A percentile compares a stretch with the other conserved stretches of the same genome.
These are phyloP conservation scores for Trichosporon coremiiforme DNA, from an alignment of 1,284 basidiomycete species.

Conservation along the genomic window DNA sequence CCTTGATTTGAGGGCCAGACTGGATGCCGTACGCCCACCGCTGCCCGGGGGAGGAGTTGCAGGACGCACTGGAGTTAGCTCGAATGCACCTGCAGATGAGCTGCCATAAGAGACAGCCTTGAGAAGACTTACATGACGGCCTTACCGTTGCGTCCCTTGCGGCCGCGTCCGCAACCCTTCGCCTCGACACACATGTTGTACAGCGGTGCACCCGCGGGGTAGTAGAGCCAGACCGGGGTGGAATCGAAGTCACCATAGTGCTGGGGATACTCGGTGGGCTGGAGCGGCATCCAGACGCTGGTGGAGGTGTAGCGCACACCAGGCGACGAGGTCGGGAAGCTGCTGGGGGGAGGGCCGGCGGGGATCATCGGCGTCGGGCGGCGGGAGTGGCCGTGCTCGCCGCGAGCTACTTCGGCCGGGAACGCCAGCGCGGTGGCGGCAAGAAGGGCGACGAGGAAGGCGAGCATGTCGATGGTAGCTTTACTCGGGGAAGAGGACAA, in stretches of 20 bases:
- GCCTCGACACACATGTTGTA: slow-evolving; percentile 20
- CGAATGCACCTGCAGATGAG: not conserved
- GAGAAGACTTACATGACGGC: slow-evolving; percentile 11
- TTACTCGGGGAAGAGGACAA: not conserved
- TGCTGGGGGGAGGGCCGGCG: slow-evolving; percentile 9
- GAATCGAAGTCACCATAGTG: slow-evolving; percentile 17
- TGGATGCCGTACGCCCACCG: slow-evolving; percentile 7
- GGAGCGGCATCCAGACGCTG: slow-evolving; percentile 11
- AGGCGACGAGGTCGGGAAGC: not conserved
- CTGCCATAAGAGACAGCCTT: too few relatives aligned
- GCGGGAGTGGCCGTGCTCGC: not conserved
- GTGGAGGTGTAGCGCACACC: not conserved
- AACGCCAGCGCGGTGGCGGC: not conserved
- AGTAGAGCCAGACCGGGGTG: slow-evolving; percentile 12
- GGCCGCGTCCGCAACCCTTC: not conserved
- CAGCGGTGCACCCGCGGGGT: slow-evolving; percentile 2
- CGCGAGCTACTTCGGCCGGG: not conserved
- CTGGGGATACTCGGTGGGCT: not conserved
- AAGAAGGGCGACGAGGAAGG: not conserved
- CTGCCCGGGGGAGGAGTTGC: slow-evolving; percentile 11
- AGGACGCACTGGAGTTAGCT: slow-evolving; percentile 11
- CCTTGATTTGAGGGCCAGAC: not conserved
- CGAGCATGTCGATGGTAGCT: not conserved
- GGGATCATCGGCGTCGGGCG: not conserved
- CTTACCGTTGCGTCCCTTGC: not conserved